phyloP scores from a whole-genome alignment of 2,329 filamentous ascomycete genomes.

The Gremmenia infestans region DNA sequence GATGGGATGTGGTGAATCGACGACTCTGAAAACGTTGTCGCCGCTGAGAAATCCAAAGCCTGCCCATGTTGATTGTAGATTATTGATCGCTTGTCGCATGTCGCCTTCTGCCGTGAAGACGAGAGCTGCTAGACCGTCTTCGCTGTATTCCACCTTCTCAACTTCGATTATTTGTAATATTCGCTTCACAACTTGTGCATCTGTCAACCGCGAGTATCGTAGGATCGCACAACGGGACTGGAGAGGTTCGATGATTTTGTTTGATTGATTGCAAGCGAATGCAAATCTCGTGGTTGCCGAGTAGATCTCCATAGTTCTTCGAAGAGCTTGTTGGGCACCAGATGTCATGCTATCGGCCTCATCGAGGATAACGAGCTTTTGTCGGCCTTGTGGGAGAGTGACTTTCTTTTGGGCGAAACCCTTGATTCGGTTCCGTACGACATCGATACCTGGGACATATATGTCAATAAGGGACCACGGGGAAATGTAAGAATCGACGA shows the following conservation, averaged over 20 bases:
- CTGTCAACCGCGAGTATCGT: conserved; percentile 86
- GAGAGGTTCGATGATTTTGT: conserved; percentile 99
- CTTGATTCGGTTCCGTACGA: conserved; percentile 95
- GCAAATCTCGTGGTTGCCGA: conserved; percentile 94
- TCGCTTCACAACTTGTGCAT: conserved; percentile 86
- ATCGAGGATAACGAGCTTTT: conserved; percentile 96
- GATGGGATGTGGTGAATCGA: conserved; percentile 94
- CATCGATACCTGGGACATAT: conserved; percentile 69
- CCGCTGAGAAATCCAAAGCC: conserved; percentile 97
- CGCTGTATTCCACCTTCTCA: conserved; percentile 83
- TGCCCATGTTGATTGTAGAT: conserved; percentile 86
- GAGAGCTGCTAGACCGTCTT: conserved; percentile 91
- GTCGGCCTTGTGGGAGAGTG: conserved; percentile 80
- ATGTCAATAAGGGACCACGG: background rate
- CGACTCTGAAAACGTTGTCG: conserved; percentile 96
- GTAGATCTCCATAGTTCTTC: conserved; percentile 98
- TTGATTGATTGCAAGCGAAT: conserved; percentile 97
- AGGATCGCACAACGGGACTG: conserved; percentile 96
- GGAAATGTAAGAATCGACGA: conserved; percentile 1
- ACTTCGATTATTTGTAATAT: conserved; percentile 89
- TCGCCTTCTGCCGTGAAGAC: conserved; percentile 97
- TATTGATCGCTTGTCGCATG: conserved; percentile 99
- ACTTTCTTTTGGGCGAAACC: conserved; percentile 99
- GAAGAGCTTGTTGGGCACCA: conserved; percentile 89
- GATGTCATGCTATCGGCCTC: conserved; percentile 98